phyloP scores from a whole-genome alignment of 345 rosid species.

The Noccaea caerulescens region DNA sequence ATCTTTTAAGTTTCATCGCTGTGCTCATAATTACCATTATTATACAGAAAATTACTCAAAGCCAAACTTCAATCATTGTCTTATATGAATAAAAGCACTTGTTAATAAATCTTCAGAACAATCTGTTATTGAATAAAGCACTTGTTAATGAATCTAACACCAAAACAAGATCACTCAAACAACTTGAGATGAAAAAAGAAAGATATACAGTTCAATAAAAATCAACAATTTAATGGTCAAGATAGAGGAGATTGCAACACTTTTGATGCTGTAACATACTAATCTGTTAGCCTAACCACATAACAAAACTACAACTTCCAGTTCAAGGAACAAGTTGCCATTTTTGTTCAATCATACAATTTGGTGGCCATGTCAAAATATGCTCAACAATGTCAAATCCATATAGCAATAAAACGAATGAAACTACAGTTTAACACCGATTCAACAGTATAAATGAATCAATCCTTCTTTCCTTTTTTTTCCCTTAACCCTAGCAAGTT shows the following conservation, averaged over 20 bases:
- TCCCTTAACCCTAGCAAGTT: too few relatives aligned
- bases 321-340: not conserved
- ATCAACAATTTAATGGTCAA: not conserved
- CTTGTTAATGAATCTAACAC: not conserved
- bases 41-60: not conserved
- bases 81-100: not conserved
- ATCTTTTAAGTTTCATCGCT: constrained; percentile 1
- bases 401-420: too few relatives aligned
- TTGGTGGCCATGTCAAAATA: too few relatives aligned
- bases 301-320: not conserved
- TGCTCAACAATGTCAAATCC: too few relatives aligned
- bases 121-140: not conserved
- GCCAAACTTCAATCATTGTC: constrained; percentile 2
- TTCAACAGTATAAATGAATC: too few relatives aligned
- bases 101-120: constrained; percentile 6
- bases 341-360: not conserved
- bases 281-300: not conserved
- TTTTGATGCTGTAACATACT: not conserved
- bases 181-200: not conserved
- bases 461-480: too few relatives aligned
- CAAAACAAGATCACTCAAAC: constrained; percentile 1
- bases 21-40: not conserved
- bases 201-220: not conserved
- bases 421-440: too few relatives aligned
- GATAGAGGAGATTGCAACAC: not conserved